These are phyloP conservation scores for Physaria fendleri DNA, from an alignment of 345 rosid genomes.

Conservation along the genomic window DNA sequence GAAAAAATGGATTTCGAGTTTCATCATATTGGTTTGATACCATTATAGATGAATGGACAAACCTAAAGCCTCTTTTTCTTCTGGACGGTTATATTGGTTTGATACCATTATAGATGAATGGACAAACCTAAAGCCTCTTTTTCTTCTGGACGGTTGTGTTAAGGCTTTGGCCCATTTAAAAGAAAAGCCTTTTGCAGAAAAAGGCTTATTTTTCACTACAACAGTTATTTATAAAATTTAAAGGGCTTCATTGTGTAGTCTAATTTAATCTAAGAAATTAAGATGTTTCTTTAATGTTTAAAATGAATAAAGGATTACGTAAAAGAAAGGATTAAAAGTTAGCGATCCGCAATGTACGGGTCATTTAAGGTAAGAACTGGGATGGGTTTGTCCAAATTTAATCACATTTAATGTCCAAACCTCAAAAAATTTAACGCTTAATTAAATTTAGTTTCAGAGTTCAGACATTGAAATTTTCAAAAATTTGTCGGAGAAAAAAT, in stretches of 20 bases:
- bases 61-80: neutral
- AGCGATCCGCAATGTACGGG: conserved; percentile 30
- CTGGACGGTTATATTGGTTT: neutral
- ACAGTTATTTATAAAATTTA: neutral
- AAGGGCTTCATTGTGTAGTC: neutral
- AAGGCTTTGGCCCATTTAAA: neutral
- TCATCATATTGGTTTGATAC: neutral
- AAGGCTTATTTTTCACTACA: neutral
- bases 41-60: neutral
- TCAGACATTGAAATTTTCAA: conserved; percentile 11
- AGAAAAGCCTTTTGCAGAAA: neutral
- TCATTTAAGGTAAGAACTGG: conserved; percentile 17
- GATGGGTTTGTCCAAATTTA: conserved; percentile 13
- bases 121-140: neutral
- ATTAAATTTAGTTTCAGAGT: conserved; percentile 10
- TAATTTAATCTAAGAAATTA: neutral
- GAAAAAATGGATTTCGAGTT: neutral
- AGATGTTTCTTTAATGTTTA: neutral
- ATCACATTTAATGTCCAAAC: conserved; percentile 18
- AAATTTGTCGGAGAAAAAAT: conserved; percentile 13
- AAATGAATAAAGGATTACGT: neutral
- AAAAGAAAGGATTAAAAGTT: neutral
- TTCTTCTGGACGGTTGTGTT: neutral
- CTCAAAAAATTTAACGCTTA: neutral
- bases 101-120: neutral